Evolutionary conservation across 192 early-diverging fungal genomes (phyloP).

Genomic region (Coemansia sp.): DNA sequence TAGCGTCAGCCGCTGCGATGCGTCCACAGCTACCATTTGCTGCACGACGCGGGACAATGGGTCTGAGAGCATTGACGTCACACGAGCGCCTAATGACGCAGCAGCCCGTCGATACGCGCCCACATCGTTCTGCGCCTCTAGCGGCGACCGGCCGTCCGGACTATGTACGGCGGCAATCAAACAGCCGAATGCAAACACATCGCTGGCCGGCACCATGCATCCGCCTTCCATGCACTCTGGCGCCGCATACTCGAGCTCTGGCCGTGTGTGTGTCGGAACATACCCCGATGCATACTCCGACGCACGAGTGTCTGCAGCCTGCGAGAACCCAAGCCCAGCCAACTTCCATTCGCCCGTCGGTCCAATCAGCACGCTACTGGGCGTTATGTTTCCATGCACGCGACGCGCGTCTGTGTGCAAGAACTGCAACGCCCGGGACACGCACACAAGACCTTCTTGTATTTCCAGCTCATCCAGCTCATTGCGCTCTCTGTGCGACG

Average conservation of each 20-base stretch:
- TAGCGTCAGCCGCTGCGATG: slow-evolving; percentile 58
- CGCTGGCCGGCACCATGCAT: slow-evolving; percentile 53
- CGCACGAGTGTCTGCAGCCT: neutral
- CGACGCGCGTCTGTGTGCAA: slow-evolving; percentile 68
- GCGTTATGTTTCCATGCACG: slow-evolving; percentile 71
- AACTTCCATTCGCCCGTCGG: slow-evolving; percentile 81
- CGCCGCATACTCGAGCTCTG: slow-evolving; percentile 61
- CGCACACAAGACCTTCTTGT: slow-evolving; percentile 74
- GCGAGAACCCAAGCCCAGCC: slow-evolving; percentile 68
- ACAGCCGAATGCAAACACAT: slow-evolving; percentile 80
- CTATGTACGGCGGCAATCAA: slow-evolving; percentile 67
- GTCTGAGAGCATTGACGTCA: slow-evolving; percentile 54
- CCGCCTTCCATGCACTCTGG: slow-evolving; percentile 71
- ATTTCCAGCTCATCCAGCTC: slow-evolving; percentile 64
- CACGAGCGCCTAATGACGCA: slow-evolving; percentile 32
- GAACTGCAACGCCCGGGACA: slow-evolving; percentile 72
- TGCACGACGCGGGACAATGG: slow-evolving; percentile 53
- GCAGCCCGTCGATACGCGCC: slow-evolving; percentile 63
- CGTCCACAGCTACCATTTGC: slow-evolving; percentile 55
- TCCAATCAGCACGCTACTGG: slow-evolving; percentile 73
- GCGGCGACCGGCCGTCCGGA: slow-evolving; percentile 43
- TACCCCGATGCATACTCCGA: slow-evolving; percentile 56
- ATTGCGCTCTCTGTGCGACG: slow-evolving; percentile 5
- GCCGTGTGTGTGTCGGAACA: slow-evolving; percentile 58
- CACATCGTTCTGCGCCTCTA: slow-evolving; percentile 55